A percentile compares a stretch with the other conserved stretches of the same genome.
Evolutionary conservation across 2,329 filamentous ascomycete species (phyloP).

Genomic region (Phaeoacremonium minimum): DNA sequence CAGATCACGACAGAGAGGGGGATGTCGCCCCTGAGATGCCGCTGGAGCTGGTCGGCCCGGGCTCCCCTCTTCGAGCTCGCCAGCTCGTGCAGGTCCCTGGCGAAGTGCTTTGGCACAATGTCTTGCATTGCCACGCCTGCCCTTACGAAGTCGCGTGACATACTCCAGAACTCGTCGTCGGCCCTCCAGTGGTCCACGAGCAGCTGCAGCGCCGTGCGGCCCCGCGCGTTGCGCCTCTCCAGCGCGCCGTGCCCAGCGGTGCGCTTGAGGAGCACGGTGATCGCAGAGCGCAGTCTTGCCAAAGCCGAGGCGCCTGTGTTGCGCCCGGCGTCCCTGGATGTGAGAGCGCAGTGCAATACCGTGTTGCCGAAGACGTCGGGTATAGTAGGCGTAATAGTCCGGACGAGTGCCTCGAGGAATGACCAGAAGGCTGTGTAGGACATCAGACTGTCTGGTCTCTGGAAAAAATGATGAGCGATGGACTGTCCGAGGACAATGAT

Average conservation of each 20-base stretch:
- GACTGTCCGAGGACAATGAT: conserved; percentile 1
- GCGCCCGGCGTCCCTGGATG: not conserved
- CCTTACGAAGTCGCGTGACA: not conserved
- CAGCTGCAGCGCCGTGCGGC: conserved; percentile 4
- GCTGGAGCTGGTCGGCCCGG: no score
- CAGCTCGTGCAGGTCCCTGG: no score
- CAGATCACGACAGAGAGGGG: no score
- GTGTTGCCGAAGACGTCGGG: not conserved
- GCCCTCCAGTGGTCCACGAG: conserved; percentile 1
- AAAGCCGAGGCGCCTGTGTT: not conserved
- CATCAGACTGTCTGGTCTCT: not conserved
- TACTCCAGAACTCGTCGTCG: not conserved
- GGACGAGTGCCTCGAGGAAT: not conserved
- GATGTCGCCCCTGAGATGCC: no score
- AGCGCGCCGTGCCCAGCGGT: conserved; percentile 2
- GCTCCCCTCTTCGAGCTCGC: no score
- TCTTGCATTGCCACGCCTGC: no score
- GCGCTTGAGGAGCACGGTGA: conserved; percentile 1
- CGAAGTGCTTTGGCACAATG: no score
- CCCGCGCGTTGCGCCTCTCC: conserved; percentile 1
- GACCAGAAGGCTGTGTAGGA: conserved; percentile 2
- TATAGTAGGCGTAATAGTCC: not conserved
- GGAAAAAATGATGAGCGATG: conserved; percentile 2
- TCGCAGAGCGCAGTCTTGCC: not conserved
- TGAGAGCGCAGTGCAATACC: not conserved